These are phyloP conservation scores for Citrus medica DNA, from an alignment of 345 rosid genomes.

Conservation along the genomic window DNA sequence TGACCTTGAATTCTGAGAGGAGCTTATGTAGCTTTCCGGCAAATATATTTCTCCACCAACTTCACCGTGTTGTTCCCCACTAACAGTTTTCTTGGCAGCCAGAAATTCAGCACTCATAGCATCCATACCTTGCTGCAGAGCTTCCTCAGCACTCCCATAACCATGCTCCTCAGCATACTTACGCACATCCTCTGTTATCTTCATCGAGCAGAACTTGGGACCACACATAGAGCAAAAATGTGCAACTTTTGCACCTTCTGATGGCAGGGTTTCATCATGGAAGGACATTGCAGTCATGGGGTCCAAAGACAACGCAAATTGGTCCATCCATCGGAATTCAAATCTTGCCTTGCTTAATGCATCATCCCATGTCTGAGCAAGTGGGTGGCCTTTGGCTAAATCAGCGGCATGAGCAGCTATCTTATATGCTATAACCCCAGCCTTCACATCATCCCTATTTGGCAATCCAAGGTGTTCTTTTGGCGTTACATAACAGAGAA, in stretches of 20 bases:
- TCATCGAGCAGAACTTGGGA: slow-evolving; percentile 99
- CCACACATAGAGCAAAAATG: slow-evolving; percentile 99
- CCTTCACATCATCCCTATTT: slow-evolving; percentile 95
- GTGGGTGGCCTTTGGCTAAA: slow-evolving; percentile 92
- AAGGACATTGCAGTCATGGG: slow-evolving; percentile 97
- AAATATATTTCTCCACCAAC: slow-evolving; percentile 93
- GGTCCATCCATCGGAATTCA: slow-evolving; percentile 98
- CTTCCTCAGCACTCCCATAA: slow-evolving; percentile 91
- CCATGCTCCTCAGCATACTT: slow-evolving; percentile 98
- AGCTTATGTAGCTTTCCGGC: slow-evolving; percentile 56
- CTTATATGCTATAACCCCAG: slow-evolving; percentile 96
- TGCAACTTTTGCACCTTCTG: slow-evolving; percentile 98
- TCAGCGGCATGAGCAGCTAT: slow-evolving; percentile 99
- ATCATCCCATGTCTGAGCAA: slow-evolving; percentile 98
- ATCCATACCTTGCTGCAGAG: slow-evolving; percentile 80
- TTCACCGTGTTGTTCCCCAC: slow-evolving; percentile 98
- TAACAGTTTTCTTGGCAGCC: slow-evolving; percentile 81
- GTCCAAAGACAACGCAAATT: slow-evolving; percentile 94
- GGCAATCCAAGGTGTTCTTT: slow-evolving; percentile 99
- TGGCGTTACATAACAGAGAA: slow-evolving; percentile 97
- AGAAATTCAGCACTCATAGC: slow-evolving; percentile 94
- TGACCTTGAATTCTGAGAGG: slow-evolving; percentile 54
- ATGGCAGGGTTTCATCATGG: slow-evolving; percentile 96
- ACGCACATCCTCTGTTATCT: slow-evolving; percentile 97
- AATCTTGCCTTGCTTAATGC: slow-evolving; percentile 93